Percentiles rank a stretch among this genome's conserved stretches.
Evolutionary conservation across 179 eudicot genomes (phyloP).

Genomic region (Heliamphora pulchella): DNA sequence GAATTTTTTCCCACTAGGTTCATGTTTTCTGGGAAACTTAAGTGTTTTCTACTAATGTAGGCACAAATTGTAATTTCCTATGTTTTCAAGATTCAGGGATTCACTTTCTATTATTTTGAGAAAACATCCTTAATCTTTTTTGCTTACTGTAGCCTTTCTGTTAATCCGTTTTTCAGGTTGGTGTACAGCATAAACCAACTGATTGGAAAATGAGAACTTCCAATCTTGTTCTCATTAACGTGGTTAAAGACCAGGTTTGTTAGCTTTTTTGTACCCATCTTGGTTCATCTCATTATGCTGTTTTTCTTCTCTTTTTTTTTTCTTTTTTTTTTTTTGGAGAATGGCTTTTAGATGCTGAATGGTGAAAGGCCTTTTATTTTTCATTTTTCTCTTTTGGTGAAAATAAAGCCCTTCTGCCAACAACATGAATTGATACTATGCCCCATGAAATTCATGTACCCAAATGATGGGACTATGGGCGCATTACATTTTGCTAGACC

Average conservation of each 20-base stretch:
- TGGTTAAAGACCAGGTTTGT: constrained; percentile 64
- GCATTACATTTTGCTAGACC: neutral
- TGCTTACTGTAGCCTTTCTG: neutral
- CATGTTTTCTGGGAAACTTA: neutral
- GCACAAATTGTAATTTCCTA: neutral
- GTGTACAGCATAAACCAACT: constrained; percentile 69
- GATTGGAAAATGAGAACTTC: constrained; percentile 65
- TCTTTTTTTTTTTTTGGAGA: neutral
- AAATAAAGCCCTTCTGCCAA: neutral
- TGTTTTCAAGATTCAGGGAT: neutral
- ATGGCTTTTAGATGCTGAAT: neutral
- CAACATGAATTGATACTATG: neutral
- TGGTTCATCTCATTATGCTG: neutral
- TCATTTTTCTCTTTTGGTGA: neutral
- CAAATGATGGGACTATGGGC: neutral
- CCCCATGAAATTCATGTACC: neutral
- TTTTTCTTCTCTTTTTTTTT: too few relatives aligned
- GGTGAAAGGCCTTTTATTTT: neutral
- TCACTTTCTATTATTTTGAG: constrained; percentile 4
- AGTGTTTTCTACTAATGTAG: neutral
- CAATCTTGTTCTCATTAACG: constrained; percentile 63
- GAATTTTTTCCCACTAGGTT: neutral
- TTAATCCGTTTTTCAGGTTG: constrained; percentile 50
- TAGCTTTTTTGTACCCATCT: constrained; percentile 1
- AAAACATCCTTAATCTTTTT: neutral